Conservation (phyloP, 805 yeast species). For the Zygosaccharomyces bisporus region DNA sequence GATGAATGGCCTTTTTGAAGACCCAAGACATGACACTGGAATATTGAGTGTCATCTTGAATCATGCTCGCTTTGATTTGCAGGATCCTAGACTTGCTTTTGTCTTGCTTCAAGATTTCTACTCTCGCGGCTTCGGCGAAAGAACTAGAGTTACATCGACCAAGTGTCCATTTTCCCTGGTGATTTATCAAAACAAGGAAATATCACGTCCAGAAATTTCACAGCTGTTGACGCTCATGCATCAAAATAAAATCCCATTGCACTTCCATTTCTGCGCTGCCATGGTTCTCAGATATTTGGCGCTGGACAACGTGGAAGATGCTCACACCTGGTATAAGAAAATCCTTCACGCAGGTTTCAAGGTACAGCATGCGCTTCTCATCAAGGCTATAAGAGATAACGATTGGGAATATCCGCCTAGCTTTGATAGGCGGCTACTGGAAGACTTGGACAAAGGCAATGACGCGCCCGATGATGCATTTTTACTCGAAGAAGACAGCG, state of each 20-base stretch:
- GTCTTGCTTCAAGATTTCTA: conserved; percentile 26
- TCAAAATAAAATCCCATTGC: conserved; percentile 18
- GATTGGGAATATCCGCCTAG: conserved; percentile 29
- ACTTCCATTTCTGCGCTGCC: conserved; percentile 27
- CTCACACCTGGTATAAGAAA: conserved; percentile 30
- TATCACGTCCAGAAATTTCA: conserved; percentile 20
- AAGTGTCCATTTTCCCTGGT: conserved; percentile 29
- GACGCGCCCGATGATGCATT: conserved; percentile 8
- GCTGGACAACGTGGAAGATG: conserved; percentile 20
- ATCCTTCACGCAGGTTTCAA: conserved; percentile 24
- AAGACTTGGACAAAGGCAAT: conserved; percentile 7
- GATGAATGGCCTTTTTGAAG: conserved; percentile 4
- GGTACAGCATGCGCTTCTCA: conserved; percentile 21
- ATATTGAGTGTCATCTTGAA: conserved; percentile 23
- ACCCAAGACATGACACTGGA: conserved; percentile 21
- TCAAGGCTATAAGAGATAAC: conserved; percentile 17
- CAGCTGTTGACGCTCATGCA: conserved; percentile 27
- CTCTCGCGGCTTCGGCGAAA: conserved; percentile 11
- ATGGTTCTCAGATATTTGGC: conserved; percentile 25
- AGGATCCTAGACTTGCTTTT: conserved; percentile 25
- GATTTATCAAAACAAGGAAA: conserved; percentile 19
- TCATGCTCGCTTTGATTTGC: conserved; percentile 18
- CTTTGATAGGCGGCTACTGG: conserved; percentile 17
- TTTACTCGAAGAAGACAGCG: conserved; percentile 9
- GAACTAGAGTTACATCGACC: conserved; percentile 13